Evolutionary conservation across 139 green algal genomes (phyloP).

Genomic region (Micractinium conductrix): DNA sequence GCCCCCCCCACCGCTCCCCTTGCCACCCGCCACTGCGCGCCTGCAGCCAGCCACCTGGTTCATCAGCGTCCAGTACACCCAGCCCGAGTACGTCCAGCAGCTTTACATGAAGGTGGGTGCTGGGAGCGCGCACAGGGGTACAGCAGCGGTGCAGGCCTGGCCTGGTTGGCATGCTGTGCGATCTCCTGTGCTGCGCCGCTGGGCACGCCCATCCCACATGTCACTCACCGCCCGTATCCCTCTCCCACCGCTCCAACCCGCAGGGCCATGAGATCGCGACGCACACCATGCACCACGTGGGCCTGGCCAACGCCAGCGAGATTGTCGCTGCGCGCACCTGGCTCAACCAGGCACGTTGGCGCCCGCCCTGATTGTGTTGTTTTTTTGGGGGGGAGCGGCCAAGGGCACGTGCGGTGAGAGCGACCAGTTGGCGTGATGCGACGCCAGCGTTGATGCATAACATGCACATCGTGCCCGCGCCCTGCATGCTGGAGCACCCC

Average conservation of each 20-base stretch:
- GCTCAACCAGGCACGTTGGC: constrained; percentile 20
- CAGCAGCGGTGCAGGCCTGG: no score
- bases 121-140: no score
- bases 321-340: constrained; percentile 12
- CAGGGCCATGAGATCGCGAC: constrained; percentile 25
- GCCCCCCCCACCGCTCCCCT: no score
- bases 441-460: not conserved
- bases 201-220: no score
- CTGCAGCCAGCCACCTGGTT: not conserved
- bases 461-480: no score
- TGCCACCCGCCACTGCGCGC: not conserved
- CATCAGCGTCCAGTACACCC: not conserved
- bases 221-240: no score
- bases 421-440: not conserved
- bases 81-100: not conserved
- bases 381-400: no score
- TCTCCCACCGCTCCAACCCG: no score
- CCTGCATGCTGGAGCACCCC: no score
- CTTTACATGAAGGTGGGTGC: constrained; percentile 22
- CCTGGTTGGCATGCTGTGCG: no score
- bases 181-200: no score
- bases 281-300: not conserved
- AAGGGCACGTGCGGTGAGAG: not conserved
- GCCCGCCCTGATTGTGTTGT: no score
- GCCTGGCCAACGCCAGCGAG: not conserved